phyloP scores from a whole-genome alignment of 176 grass and related monocot genomes.

The Elaeis guineensis region DNA sequence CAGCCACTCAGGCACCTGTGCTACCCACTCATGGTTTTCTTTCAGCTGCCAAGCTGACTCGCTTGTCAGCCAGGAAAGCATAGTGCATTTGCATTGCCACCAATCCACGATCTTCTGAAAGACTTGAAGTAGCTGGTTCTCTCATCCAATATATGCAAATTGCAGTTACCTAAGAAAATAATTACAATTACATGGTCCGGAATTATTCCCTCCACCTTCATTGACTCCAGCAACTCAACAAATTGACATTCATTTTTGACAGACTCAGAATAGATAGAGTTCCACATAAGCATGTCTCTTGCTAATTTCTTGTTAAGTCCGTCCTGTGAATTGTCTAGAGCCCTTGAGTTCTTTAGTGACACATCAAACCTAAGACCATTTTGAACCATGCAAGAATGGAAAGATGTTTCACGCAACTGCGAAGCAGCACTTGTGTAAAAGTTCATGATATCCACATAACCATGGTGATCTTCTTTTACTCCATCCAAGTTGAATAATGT shows the following conservation, averaged over 20 bases:
- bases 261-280: slow-evolving; percentile 5
- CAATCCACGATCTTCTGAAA: too few species aligned
- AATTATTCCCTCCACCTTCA: slow-evolving; percentile 15
- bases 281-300: background rate
- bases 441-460: slow-evolving; percentile 15
- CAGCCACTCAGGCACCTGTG: too few species aligned
- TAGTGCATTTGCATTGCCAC: too few species aligned
- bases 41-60: too few species aligned
- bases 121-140: slow-evolving; percentile 1
- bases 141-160: slow-evolving; percentile 27
- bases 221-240: slow-evolving; percentile 16
- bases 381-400: slow-evolving; percentile 21
- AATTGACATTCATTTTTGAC: slow-evolving; percentile 15
- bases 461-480: slow-evolving; percentile 23
- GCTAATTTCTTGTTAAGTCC: slow-evolving; percentile 3
- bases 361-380: slow-evolving; percentile 20
- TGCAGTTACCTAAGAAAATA: slow-evolving; percentile 28
- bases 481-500: slow-evolving; percentile 41
- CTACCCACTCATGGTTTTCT: too few species aligned
- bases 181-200: slow-evolving; percentile 30
- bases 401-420: slow-evolving; percentile 21
- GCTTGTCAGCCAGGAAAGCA: too few species aligned
- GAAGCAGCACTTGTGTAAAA: slow-evolving; percentile 27
- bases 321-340: slow-evolving; percentile 13
- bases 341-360: background rate